Base-by-base conservation (phyloP, 139 green algal species). In the Pleodorina starrii region DNA sequence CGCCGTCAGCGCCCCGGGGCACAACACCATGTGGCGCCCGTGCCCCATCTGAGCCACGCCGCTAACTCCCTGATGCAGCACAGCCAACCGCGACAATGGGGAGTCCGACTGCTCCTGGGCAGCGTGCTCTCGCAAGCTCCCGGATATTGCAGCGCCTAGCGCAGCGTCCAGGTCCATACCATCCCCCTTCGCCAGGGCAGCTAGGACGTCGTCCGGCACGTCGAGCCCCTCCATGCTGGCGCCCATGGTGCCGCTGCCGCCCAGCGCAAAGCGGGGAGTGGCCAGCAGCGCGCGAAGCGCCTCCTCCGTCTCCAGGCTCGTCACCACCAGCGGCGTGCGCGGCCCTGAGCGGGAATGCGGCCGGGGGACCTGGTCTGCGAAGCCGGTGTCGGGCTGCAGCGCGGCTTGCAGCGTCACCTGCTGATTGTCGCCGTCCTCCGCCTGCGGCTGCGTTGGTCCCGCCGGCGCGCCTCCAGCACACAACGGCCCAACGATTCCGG, bases 241-340 rank as follows among this genome's bases (percentile, higher is more conserved):
- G 44, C n/a, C 36, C 25, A 78, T 6, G 23, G 59, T 43, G 35
- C 42, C 46, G 32, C 42, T 69, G 29, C 5, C 38, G 21, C 57
- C 54, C 60, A 19, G 17, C 27, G n/a, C 42, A 36, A 46, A 46
- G 9, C 60, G 42, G 0, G 63, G 63, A 43, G 60, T 88, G 35
- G n/a, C 35, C 17, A 88, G 66, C 35, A 88, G 66, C 46, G 32
- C 44, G 6, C 82, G 82, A 29, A 88, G 44, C n/a, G 82, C 66
- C n/a, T 88, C 82, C 44, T 88, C 82, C 6, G 82, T 68, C 27
- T 88, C 66, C 29, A 88, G 44, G 43, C 82, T 88, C 17, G 81
- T 60, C 0, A 29, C 57, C 29, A 76, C 60, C 59, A 87, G 63
- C 60, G 81, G 51, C 38, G 50, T 10, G 4, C 76, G 51, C 14